These are phyloP conservation scores for Dipteronia sinensis DNA, from an alignment of 345 rosid species.

Conservation along the genomic window DNA sequence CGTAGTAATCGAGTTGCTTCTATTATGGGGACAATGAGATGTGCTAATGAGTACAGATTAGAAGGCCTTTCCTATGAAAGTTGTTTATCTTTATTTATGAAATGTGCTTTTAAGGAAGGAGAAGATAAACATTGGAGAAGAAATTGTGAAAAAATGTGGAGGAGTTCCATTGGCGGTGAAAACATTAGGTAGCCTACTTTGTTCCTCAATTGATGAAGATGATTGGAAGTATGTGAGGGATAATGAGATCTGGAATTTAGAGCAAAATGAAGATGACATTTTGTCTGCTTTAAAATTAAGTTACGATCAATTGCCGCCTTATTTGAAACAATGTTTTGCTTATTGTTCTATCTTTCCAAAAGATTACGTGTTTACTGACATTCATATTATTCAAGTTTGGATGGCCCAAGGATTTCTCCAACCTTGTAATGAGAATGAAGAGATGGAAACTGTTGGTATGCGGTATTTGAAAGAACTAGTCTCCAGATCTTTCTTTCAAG, in stretches of 20 bases:
- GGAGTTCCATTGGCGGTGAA: slow-evolving; percentile 28
- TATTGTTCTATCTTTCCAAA: slow-evolving; percentile 24
- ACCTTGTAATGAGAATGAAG: not conserved
- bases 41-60: too few relatives aligned
- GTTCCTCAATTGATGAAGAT: not conserved
- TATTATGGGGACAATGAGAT: too few relatives aligned
- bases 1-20: too few relatives aligned
- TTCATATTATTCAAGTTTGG: slow-evolving; percentile 17
- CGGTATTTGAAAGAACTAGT: slow-evolving; percentile 23
- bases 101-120: too few relatives aligned
- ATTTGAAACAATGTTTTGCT: not conserved
- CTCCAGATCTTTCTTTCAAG: slow-evolving; percentile 37
- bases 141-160: slow-evolving; percentile 38
- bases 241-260: slow-evolving; percentile 24
- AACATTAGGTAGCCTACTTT: slow-evolving; percentile 25
- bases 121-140: slow-evolving; percentile 5
- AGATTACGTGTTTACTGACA: not conserved
- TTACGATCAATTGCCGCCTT: slow-evolving; percentile 18
- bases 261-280: not conserved
- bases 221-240: slow-evolving; percentile 22
- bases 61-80: too few relatives aligned
- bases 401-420: slow-evolving; percentile 20
- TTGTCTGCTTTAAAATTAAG: slow-evolving; percentile 22
- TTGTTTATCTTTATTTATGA: too few relatives aligned
- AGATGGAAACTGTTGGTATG: slow-evolving; percentile 16